phyloP scores from a whole-genome alignment of 2,329 filamentous ascomycete species.

The Pestalotiopsis fici region DNA sequence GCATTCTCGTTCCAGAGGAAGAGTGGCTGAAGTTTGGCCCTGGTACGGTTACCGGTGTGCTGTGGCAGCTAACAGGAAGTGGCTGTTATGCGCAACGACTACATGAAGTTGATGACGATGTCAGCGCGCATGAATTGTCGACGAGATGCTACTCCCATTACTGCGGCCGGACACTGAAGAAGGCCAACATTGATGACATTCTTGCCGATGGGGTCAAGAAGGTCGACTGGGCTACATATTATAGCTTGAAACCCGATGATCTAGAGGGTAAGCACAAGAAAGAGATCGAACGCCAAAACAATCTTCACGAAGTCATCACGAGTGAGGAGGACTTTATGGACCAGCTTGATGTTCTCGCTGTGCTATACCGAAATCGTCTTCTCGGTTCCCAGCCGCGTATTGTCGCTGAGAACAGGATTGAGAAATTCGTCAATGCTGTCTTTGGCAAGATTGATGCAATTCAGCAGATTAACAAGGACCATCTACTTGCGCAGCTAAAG shows the following conservation, averaged over 20 bases:
- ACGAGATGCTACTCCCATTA: conserved; percentile 92
- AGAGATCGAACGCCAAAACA: conserved; percentile 90
- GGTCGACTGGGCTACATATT: conserved; percentile 89
- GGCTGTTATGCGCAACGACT: conserved; percentile 89
- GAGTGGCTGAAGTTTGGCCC: conserved; percentile 96
- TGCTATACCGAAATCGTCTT: conserved; percentile 84
- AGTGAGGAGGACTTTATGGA: conserved; percentile 91
- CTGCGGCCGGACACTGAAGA: conserved; percentile 91
- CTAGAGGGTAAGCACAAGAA: conserved; percentile 74
- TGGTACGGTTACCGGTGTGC: conserved; percentile 80
- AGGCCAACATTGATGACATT: conserved; percentile 82
- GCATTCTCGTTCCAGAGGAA: conserved; percentile 82
- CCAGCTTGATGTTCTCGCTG: conserved; percentile 81
- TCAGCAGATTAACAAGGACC: conserved; percentile 88
- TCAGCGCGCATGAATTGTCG: conserved; percentile 48
- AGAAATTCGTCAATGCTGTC: conserved; percentile 79
- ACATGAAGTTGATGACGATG: conserved; percentile 59
- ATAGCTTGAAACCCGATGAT: conserved; percentile 77
- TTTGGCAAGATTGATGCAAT: conserved; percentile 92
- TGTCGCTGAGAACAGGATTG: conserved; percentile 74
- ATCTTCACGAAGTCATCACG: conserved; percentile 91
- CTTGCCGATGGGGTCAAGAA: conserved; percentile 68
- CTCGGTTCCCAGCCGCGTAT: conserved; percentile 73
- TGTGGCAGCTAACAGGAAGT: conserved; percentile 88
- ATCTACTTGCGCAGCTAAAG: conserved; percentile 89